Percentiles rank a stretch among this genome's conserved stretches.
These are phyloP conservation scores for Thelonectria olida DNA, from an alignment of 2,329 filamentous ascomycete species.

Conservation along the genomic window DNA sequence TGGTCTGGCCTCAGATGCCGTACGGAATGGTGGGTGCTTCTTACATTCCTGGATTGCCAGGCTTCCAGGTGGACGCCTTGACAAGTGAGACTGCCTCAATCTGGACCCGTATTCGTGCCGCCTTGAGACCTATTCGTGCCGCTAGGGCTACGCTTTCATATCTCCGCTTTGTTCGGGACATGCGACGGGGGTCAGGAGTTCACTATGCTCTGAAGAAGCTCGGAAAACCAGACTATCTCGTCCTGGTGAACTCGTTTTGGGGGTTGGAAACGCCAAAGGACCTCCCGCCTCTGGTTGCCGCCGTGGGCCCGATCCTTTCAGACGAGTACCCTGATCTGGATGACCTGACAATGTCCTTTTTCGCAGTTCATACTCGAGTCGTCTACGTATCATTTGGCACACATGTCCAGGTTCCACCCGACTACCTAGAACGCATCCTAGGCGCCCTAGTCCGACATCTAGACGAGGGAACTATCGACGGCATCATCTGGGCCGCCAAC, in stretches of 20 bases:
- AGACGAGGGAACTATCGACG: no score
- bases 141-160: conserved; percentile 43
- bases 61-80: conserved; percentile 50
- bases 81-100: conserved; percentile 52
- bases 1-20: conserved; percentile 55
- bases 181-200: conserved; percentile 48
- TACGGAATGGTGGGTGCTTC: conserved; percentile 46
- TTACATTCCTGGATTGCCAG: conserved; percentile 53
- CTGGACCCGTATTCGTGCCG: conserved; percentile 47
- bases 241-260: conserved; percentile 55
- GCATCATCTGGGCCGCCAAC: no score
- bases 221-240: conserved; percentile 51
- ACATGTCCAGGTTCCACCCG: not conserved
- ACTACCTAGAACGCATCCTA: not conserved
- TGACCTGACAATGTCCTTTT: not conserved
- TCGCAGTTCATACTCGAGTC: not conserved
- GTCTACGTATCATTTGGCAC: not conserved
- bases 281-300: conserved; percentile 43
- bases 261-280: conserved; percentile 54
- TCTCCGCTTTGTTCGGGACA: conserved; percentile 42
- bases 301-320: not conserved
- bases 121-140: not conserved
- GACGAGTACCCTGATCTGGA: not conserved
- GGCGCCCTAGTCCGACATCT: no score
- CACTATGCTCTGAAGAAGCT: conserved; percentile 38